Evolutionary conservation across 805 yeast species (phyloP).

Genomic region (Schwanniomyces polymorphus): DNA sequence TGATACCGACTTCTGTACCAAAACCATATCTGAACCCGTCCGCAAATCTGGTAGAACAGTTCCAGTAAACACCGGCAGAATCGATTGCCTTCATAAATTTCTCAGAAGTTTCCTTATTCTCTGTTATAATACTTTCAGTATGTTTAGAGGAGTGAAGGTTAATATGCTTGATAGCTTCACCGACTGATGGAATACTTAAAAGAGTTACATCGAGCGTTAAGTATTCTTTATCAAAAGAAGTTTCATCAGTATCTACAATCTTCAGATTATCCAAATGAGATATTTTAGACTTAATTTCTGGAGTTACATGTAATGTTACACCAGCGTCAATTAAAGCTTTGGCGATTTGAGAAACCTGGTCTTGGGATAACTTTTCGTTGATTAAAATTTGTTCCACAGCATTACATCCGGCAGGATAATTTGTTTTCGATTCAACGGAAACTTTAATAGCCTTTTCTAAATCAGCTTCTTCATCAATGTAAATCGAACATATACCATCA

Average conservation of each 20-base stretch:
- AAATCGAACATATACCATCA: slow-evolving; percentile 93
- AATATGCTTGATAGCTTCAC: slow-evolving; percentile 81
- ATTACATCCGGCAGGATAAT: slow-evolving; percentile 99
- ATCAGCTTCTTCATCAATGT: slow-evolving; percentile 76
- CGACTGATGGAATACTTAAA: slow-evolving; percentile 54
- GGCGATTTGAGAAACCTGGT: slow-evolving; percentile 20
- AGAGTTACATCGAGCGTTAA: slow-evolving; percentile 83
- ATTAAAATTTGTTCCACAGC: slow-evolving; percentile 88
- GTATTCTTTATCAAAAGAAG: slow-evolving; percentile 82
- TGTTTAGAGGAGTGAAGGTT: slow-evolving; percentile 93
- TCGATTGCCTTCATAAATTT: slow-evolving; percentile 81
- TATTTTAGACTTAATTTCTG: slow-evolving; percentile 41
- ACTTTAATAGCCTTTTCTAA: slow-evolving; percentile 73
- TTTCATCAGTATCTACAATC: slow-evolving; percentile 52
- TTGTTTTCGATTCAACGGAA: slow-evolving; percentile 84
- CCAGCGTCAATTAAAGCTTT: slow-evolving; percentile 54
- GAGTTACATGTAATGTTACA: slow-evolving; percentile 72
- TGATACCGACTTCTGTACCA: slow-evolving; percentile 97
- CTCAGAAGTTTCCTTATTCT: slow-evolving; percentile 68
- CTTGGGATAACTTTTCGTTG: slow-evolving; percentile 41
- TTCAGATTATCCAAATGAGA: slow-evolving; percentile 19
- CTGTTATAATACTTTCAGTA: slow-evolving; percentile 90
- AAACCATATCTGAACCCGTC: slow-evolving; percentile 98
- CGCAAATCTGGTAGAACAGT: slow-evolving; percentile 94
- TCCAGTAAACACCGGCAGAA: slow-evolving; percentile 97